A percentile compares a stretch with the other conserved stretches of the same genome.
Evolutionary conservation across 257 asterid species (phyloP).

Genomic region (Datura wrightii): DNA sequence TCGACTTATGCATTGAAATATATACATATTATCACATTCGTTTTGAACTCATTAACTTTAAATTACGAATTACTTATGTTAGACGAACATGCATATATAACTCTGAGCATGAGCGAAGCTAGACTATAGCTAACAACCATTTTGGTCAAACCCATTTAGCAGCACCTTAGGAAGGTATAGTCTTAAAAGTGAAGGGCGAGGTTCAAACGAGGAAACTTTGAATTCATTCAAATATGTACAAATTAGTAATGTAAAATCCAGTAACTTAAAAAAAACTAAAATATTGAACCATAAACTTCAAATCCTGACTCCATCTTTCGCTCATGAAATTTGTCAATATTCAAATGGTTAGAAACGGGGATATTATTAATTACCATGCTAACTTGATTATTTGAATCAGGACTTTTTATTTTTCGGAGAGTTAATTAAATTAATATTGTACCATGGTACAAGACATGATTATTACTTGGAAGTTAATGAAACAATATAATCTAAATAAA

Average conservation of each 20-base stretch:
- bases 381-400: conserved; percentile 20
- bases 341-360: too few relatives aligned
- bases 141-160: too few relatives aligned
- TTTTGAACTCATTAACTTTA: neutral
- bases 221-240: neutral
- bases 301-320: too few relatives aligned
- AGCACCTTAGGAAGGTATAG: too few relatives aligned
- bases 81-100: neutral
- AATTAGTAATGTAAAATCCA: neutral
- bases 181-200: too few relatives aligned
- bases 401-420: neutral
- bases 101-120: neutral
- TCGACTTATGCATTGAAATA: neutral
- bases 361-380: neutral
- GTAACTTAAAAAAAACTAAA: neutral
- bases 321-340: too few relatives aligned
- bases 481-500: conserved; percentile 19
- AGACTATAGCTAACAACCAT: neutral
- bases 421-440: neutral
- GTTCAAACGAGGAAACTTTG: too few relatives aligned
- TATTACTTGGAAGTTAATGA: conserved; percentile 27
- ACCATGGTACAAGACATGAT: conserved; percentile 23
- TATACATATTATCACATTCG: too few relatives aligned
- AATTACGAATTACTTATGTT: neutral
- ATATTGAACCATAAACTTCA: neutral